Evolutionary conservation across 805 yeast species (phyloP).

Genomic region (Lipomyces kockii): DNA sequence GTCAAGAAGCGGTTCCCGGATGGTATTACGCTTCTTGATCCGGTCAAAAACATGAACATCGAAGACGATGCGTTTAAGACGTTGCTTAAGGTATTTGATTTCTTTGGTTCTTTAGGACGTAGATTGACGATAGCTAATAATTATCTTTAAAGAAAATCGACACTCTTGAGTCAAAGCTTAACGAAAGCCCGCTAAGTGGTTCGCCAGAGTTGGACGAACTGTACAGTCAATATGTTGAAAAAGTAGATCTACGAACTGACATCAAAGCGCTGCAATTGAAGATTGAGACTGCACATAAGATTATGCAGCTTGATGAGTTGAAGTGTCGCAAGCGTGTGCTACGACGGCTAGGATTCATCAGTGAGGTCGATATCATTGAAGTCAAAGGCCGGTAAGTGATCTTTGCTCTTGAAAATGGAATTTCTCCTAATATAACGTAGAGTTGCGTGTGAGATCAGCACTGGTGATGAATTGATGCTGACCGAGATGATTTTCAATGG

Average conservation of each 20-base stretch:
- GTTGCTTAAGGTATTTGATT: slow-evolving; percentile 45
- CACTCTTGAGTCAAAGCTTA: slow-evolving; percentile 75
- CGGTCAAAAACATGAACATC: slow-evolving; percentile 90
- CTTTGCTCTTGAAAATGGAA: not conserved
- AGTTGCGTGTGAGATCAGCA: slow-evolving; percentile 87
- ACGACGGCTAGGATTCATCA: slow-evolving; percentile 87
- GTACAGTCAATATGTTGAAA: slow-evolving; percentile 67
- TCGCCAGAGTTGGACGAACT: slow-evolving; percentile 60
- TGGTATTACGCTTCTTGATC: slow-evolving; percentile 90
- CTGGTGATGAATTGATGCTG: slow-evolving; percentile 65
- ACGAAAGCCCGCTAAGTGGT: slow-evolving; percentile 64
- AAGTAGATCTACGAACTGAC: slow-evolving; percentile 63
- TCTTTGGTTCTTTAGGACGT: not conserved
- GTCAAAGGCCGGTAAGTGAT: slow-evolving; percentile 72
- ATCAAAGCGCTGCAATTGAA: slow-evolving; percentile 65
- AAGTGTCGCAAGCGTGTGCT: slow-evolving; percentile 91
- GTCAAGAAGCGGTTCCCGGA: slow-evolving; percentile 83
- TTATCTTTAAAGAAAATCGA: slow-evolving; percentile 68
- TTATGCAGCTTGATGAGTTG: slow-evolving; percentile 91
- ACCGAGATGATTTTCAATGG: slow-evolving; percentile 96
- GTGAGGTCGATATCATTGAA: slow-evolving; percentile 87
- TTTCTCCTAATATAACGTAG: not conserved
- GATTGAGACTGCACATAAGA: slow-evolving; percentile 83
- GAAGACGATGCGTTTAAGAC: slow-evolving; percentile 74
- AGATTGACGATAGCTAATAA: not conserved